Evolutionary conservation across 208 protist species (phyloP).

Genomic region (Wallacemonas sp.): DNA sequence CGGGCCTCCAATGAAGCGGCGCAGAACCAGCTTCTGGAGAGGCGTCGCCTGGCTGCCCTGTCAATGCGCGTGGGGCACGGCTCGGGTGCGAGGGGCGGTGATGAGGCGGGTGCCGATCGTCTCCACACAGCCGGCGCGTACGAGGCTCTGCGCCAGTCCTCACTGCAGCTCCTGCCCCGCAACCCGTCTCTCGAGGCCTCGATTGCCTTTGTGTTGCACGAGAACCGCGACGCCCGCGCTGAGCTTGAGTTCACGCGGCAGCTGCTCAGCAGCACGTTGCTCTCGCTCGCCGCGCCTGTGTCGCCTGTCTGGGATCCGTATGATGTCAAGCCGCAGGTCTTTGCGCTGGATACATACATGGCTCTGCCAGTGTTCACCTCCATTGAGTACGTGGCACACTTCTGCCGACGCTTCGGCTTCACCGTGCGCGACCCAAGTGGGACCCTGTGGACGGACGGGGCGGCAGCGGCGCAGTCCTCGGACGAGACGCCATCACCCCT

Average conservation of each 20-base stretch:
- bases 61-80: neutral
- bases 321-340: conserved; percentile 88
- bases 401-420: conserved; percentile 70
- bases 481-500: conserved; percentile 26
- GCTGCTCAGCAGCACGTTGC: conserved; percentile 66
- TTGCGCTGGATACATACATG: conserved; percentile 82
- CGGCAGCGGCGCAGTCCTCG: conserved; percentile 10
- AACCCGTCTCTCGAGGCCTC: conserved; percentile 77
- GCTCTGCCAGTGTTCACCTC: conserved; percentile 89
- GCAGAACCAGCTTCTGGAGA: conserved; percentile 26
- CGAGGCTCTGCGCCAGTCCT: neutral
- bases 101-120: neutral
- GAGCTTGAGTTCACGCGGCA: conserved; percentile 82
- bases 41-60: conserved; percentile 25
- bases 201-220: conserved; percentile 72
- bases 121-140: neutral
- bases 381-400: conserved; percentile 67
- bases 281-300: conserved; percentile 84
- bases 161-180: conserved; percentile 50
- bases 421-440: conserved; percentile 78
- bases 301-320: conserved; percentile 75
- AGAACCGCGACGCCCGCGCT: conserved; percentile 74
- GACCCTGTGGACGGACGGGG: conserved; percentile 66
- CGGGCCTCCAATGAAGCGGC: conserved; percentile 25
- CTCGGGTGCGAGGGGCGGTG: neutral